Conservation (phyloP, 1,284 basidiomycete genomes). For the Meira nashicola region DNA sequence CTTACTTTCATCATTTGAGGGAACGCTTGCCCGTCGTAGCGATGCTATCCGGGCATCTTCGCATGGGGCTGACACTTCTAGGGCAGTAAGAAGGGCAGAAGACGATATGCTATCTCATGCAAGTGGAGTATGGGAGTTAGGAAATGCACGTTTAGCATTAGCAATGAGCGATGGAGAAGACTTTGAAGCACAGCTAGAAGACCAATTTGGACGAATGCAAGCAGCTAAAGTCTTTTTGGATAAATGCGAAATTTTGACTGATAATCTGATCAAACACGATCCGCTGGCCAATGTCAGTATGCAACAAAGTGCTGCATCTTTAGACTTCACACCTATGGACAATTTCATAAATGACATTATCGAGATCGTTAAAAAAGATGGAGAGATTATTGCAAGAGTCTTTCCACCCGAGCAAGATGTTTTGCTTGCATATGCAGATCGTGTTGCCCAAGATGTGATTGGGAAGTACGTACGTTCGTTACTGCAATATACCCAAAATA, state of each 20-base stretch:
- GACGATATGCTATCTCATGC: conserved; percentile 13
- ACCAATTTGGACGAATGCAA: conserved; percentile 8
- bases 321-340: conserved; percentile 90
- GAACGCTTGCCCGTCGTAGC: conserved; percentile 6
- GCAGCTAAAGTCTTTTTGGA: conserved; percentile 3
- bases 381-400: conserved; percentile 71
- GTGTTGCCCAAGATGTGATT: conserved; percentile 68
- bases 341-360: conserved; percentile 73
- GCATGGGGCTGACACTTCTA: conserved; percentile 16
- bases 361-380: conserved; percentile 65
- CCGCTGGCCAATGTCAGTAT: conserved; percentile 65
- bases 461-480: conserved; percentile 79
- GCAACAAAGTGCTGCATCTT: conserved; percentile 33
- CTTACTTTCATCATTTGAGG: conserved; percentile 8
- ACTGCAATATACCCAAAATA: conserved; percentile 69
- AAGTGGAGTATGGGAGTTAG: conserved; percentile 12
- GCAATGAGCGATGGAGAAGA: conserved; percentile 9
- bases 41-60: conserved; percentile 12
- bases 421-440: conserved; percentile 68
- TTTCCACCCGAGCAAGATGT: conserved; percentile 76
- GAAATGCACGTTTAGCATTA: conserved; percentile 13
- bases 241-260: conserved; percentile 20
- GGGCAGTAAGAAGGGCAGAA: conserved; percentile 9
- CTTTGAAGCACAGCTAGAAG: conserved; percentile 1
- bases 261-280: conserved; percentile 67